Evolutionary conservation across 495 filamentous ascomycete species (phyloP).

Genomic region (Hyaloscypha hepaticicola): DNA sequence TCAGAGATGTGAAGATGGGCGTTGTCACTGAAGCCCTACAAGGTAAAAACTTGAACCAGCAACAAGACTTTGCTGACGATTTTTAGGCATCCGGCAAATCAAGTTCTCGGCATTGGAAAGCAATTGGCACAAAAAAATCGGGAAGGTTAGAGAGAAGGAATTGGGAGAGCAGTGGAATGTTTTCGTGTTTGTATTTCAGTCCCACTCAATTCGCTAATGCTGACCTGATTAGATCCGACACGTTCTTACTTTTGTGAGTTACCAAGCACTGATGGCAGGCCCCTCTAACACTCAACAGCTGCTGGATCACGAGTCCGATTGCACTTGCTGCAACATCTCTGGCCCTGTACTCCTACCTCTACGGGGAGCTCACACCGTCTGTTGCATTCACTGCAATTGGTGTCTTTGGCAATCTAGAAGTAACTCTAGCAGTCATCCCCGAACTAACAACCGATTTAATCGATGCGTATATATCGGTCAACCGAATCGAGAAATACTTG

Average conservation of each 20-base stretch:
- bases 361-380: conserved; percentile 64
- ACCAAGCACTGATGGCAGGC: not conserved
- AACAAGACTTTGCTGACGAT: not conserved
- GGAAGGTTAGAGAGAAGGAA: conserved; percentile 63
- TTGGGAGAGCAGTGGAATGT: conserved; percentile 62
- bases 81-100: conserved; percentile 67
- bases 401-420: conserved; percentile 70
- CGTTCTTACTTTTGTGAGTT: conserved; percentile 26
- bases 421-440: conserved; percentile 66
- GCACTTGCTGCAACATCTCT: conserved; percentile 71
- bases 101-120: conserved; percentile 83
- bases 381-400: conserved; percentile 80
- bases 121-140: conserved; percentile 76
- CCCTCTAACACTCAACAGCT: conserved; percentile 47
- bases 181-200: conserved; percentile 54
- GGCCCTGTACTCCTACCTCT: conserved; percentile 61
- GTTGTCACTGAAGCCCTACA: conserved; percentile 78
- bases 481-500: conserved; percentile 73
- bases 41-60: conserved; percentile 37
- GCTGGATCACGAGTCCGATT: conserved; percentile 75
- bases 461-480: conserved; percentile 72
- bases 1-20: conserved; percentile 73
- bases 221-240: conserved; percentile 25
- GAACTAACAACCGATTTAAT: conserved; percentile 67
- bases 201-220: not conserved